These are phyloP conservation scores for Diutina catenulata DNA, from an alignment of 1,139 yeast species.

Conservation along the genomic window DNA sequence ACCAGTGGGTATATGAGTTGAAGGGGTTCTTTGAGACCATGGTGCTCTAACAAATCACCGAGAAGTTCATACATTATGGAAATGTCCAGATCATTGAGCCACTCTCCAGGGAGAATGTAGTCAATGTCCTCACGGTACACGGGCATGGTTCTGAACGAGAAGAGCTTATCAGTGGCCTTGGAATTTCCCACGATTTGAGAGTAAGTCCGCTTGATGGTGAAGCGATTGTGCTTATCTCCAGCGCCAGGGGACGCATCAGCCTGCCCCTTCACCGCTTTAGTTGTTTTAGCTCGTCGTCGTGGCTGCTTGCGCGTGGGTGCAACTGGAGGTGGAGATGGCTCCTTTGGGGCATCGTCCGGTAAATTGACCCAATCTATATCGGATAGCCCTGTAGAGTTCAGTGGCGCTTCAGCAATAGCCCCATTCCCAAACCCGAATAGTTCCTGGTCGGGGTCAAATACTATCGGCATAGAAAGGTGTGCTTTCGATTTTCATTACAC, in stretches of 20 bases:
- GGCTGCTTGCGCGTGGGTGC: no score
- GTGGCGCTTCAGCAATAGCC: not conserved
- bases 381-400: not conserved
- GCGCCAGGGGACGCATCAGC: not conserved
- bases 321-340: not conserved
- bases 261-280: slow-evolving; percentile 1
- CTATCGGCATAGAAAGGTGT: not conserved
- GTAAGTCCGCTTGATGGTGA: slow-evolving; percentile 1
- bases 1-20: slow-evolving; percentile 5
- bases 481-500: no score
- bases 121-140: slow-evolving; percentile 34
- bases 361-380: not conserved
- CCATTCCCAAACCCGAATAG: slow-evolving; percentile 1
- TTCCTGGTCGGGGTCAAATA: not conserved
- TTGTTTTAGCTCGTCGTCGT: not conserved
- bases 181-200: not conserved
- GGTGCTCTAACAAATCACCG: not conserved
- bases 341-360: not conserved
- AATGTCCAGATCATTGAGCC: slow-evolving; percentile 45
- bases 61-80: slow-evolving; percentile 1
- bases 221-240: not conserved
- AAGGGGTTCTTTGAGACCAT: not conserved
- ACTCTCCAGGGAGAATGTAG: slow-evolving; percentile 40
- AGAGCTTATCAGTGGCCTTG: slow-evolving; percentile 16
- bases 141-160: slow-evolving; percentile 31